phyloP scores from a whole-genome alignment of 148 eudicot species.

The Nepenthes mirabilis region DNA sequence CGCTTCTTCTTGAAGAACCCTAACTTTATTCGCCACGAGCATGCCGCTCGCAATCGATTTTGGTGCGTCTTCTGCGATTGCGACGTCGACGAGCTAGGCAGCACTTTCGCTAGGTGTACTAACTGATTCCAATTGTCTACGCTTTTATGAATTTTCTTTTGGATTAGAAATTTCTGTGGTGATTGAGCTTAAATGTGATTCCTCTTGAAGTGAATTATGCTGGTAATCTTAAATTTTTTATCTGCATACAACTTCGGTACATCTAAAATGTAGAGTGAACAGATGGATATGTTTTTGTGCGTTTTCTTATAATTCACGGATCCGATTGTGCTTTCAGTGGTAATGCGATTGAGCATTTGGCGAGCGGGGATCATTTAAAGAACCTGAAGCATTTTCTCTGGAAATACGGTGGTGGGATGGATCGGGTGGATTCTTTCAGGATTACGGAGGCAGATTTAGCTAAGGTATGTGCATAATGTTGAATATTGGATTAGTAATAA shows the following conservation, averaged over 20 bases:
- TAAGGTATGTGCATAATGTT: slow-evolving; percentile 33
- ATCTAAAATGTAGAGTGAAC: too few species aligned
- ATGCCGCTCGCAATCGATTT: slow-evolving; percentile 23
- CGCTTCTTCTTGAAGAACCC: slow-evolving; percentile 48
- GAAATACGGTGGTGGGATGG: slow-evolving; percentile 74
- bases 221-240: too few species aligned
- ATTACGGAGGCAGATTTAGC: slow-evolving; percentile 44
- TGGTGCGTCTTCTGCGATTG: slow-evolving; percentile 83
- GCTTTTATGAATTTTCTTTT: too few species aligned
- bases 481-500: not conserved
- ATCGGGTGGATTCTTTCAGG: slow-evolving; percentile 47
- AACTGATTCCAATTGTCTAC: not conserved
- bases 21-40: slow-evolving; percentile 18
- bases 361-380: slow-evolving; percentile 66
- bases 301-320: too few species aligned
- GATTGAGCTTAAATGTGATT: too few species aligned
- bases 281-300: slow-evolving; percentile 1
- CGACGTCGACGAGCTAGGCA: slow-evolving; percentile 29
- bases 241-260: too few species aligned
- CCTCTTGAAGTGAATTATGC: too few species aligned
- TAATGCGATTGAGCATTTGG: slow-evolving; percentile 69
- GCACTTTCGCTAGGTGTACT: slow-evolving; percentile 42
- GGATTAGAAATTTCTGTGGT: too few species aligned
- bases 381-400: slow-evolving; percentile 73
- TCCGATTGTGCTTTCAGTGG: slow-evolving; percentile 25